A percentile compares a stretch with the other conserved stretches of the same genome.
Conservation (phyloP, 1,284 basidiomycete genomes). For the Ceratobasidium sp. region DNA sequence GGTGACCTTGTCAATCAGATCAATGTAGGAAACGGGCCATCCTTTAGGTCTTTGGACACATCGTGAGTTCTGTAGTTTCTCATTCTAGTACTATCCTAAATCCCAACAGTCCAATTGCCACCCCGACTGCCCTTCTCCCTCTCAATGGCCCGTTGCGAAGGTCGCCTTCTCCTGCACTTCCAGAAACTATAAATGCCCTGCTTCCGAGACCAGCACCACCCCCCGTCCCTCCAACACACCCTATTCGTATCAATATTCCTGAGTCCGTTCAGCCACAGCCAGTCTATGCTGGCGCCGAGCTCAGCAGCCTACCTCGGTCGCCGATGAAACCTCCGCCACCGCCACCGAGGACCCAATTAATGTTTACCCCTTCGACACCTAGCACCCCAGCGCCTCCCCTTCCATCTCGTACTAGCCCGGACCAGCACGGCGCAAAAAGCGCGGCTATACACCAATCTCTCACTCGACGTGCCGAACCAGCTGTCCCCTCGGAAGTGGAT, state of each 20-base stretch:
- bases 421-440: background rate
- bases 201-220: constrained; percentile 18
- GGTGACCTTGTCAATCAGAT: constrained; percentile 36
- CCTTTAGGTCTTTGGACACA: constrained; percentile 39
- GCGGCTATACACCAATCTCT: constrained; percentile 30
- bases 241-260: constrained; percentile 43
- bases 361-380: constrained; percentile 38
- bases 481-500: constrained; percentile 15
- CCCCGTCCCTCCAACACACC: constrained; percentile 19
- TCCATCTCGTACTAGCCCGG: constrained; percentile 42
- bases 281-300: background rate
- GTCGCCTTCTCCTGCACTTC: constrained; percentile 35
- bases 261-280: constrained; percentile 17
- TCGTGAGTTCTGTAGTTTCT: constrained; percentile 26
- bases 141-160: constrained; percentile 15
- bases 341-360: constrained; percentile 22
- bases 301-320: constrained; percentile 20
- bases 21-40: background rate
- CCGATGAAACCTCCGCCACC: constrained; percentile 24
- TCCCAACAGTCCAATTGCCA: constrained; percentile 25
- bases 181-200: constrained; percentile 7
- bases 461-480: background rate
- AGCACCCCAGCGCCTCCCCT: constrained; percentile 33
- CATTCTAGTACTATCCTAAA: constrained; percentile 1
- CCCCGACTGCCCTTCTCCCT: constrained; percentile 22